Evolutionary conservation across 768 basidiomycete species (phyloP).

Genomic region (Inosperma sp.): DNA sequence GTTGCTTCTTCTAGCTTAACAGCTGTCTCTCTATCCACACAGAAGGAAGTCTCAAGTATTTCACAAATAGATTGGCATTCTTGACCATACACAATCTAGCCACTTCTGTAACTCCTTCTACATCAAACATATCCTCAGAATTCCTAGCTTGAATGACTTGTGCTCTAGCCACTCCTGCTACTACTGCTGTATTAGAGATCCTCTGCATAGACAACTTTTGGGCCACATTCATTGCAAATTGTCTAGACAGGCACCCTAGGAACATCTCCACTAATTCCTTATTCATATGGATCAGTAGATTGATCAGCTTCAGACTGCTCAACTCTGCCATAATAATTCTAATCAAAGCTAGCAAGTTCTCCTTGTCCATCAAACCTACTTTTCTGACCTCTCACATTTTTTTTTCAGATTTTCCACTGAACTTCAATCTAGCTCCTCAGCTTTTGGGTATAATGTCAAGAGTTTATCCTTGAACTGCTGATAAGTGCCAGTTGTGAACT

Average conservation of each 20-base stretch:
- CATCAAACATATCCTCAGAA: not conserved
- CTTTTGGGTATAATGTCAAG: slow-evolving; percentile 1
- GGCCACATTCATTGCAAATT: not conserved
- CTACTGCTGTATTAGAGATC: no score
- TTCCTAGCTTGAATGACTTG: not conserved
- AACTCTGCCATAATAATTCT: not conserved
- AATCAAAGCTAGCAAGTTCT: not conserved
- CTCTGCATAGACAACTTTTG: not conserved
- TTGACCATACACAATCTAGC: no score
- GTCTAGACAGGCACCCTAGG: not conserved
- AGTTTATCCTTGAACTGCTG: slow-evolving; percentile 7
- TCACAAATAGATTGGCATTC: no score
- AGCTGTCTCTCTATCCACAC: not conserved
- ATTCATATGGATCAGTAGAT: not conserved
- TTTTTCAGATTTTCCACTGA: not conserved
- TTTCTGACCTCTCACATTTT: not conserved
- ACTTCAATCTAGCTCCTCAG: slow-evolving; percentile 1
- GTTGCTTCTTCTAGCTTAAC: not conserved
- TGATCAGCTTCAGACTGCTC: not conserved
- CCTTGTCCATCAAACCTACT: not conserved
- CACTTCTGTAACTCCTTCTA: no score
- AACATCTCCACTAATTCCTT: not conserved
- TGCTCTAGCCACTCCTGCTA: no score
- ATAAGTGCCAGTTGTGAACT: not conserved
- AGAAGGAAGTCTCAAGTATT: not conserved